Percentiles rank a stretch among this genome's conserved stretches.
These are phyloP conservation scores for Psilocybe azurescens DNA, from an alignment of 768 basidiomycete species.

Conservation along the genomic window DNA sequence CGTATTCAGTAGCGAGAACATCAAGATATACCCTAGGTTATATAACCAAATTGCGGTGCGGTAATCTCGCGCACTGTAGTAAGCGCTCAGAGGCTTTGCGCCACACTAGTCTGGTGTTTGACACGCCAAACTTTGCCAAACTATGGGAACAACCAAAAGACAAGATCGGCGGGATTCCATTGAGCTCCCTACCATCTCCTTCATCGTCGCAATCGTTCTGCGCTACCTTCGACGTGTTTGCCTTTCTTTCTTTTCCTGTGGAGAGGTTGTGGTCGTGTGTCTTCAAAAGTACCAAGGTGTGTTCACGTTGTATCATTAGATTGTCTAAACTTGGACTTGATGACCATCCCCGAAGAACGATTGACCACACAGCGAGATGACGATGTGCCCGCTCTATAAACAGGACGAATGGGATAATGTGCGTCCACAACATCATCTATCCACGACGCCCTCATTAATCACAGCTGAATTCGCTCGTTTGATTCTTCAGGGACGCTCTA, in stretches of 20 bases:
- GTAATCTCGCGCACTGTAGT: too few relatives aligned
- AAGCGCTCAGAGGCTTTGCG: too few relatives aligned
- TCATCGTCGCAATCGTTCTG: not conserved
- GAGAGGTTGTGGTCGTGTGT: not conserved
- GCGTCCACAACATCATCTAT: not conserved
- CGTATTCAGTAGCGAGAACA: not conserved
- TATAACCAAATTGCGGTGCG: too few relatives aligned
- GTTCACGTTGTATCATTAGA: too few relatives aligned
- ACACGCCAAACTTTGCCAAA: constrained; percentile 24
- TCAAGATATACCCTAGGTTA: too few relatives aligned
- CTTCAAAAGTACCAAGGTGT: not conserved
- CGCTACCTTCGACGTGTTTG: not conserved
- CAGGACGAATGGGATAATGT: constrained; percentile 8
- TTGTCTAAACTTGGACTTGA: not conserved
- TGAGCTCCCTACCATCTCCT: not conserved
- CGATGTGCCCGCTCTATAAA: constrained; percentile 4
- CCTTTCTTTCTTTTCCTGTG: not conserved
- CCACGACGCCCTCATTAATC: not conserved
- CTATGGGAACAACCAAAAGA: not conserved
- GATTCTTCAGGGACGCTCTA: not conserved
- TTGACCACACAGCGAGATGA: not conserved
- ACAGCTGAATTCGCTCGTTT: not conserved
- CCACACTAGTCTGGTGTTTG: not conserved
- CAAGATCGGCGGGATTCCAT: too few relatives aligned
- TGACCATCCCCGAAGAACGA: too few relatives aligned